Conservation (phyloP, 2,329 filamentous ascomycete species). For the Biscogniauxia sp. region DNA sequence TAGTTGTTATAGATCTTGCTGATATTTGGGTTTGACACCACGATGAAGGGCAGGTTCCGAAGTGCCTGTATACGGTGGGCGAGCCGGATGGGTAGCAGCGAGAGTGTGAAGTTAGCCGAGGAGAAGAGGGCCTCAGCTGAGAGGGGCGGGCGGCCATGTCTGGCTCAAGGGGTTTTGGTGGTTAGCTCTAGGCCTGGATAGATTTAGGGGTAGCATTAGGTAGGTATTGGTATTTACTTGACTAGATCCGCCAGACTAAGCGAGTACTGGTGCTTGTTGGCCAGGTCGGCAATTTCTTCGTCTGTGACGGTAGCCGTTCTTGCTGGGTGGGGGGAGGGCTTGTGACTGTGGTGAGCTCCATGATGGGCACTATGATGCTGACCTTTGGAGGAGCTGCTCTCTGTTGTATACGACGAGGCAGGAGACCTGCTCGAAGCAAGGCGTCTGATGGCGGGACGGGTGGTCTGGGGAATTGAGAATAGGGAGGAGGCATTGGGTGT, state of each 20-base stretch:
- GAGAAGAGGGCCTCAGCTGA: constrained; percentile 76
- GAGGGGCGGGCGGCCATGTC: constrained; percentile 79
- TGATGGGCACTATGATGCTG: constrained; percentile 23
- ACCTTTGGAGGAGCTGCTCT: constrained; percentile 11
- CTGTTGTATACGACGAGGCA: constrained; percentile 28
- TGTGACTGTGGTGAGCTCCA: background rate
- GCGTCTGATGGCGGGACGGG: constrained; percentile 7
- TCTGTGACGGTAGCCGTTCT: constrained; percentile 57
- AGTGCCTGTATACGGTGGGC: constrained; percentile 92
- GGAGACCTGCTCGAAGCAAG: constrained; percentile 15
- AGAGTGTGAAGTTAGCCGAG: constrained; percentile 94
- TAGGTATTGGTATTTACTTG: constrained; percentile 55
- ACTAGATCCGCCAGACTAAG: constrained; percentile 86
- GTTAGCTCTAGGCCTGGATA: background rate
- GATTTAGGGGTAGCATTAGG: background rate
- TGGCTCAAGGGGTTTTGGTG: constrained; percentile 26
- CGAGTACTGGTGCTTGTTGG: constrained; percentile 73
- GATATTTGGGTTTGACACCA: constrained; percentile 96
- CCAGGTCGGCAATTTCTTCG: constrained; percentile 75
- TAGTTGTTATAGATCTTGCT: constrained; percentile 96
- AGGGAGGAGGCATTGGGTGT: constrained; percentile 23
- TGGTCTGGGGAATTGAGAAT: constrained; percentile 3
- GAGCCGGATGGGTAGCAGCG: constrained; percentile 84
- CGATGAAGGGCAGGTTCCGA: constrained; percentile 92
- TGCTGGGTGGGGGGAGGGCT: constrained; percentile 41